These are phyloP conservation scores for Populus ilicifolia DNA, from an alignment of 345 rosid species.

Conservation along the genomic window DNA sequence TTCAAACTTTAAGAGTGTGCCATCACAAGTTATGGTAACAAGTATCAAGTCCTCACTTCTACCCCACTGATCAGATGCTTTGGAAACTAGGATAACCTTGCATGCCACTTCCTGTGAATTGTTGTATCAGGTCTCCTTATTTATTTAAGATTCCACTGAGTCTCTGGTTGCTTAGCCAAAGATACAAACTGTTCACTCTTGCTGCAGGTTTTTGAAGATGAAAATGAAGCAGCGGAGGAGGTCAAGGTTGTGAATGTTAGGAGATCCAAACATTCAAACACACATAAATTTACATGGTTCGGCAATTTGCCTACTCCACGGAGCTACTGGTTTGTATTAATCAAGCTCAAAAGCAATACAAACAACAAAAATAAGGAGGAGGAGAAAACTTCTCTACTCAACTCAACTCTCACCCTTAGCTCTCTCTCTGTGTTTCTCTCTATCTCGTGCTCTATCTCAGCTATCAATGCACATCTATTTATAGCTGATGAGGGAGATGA, in stretches of 20 bases:
- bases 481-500: too few species aligned
- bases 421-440: too few species aligned
- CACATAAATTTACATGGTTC: too few species aligned
- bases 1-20: background rate
- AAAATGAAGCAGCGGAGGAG: conserved; percentile 94
- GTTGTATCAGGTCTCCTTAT: background rate
- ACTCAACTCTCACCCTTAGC: too few species aligned
- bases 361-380: too few species aligned
- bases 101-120: background rate
- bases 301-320: too few species aligned
- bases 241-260: conserved; percentile 86
- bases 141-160: background rate
- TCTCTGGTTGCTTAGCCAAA: background rate
- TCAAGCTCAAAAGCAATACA: too few species aligned
- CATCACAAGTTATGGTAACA: background rate
- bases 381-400: too few species aligned
- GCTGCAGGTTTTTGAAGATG: conserved; percentile 83
- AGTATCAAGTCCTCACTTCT: background rate
- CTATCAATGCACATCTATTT: too few species aligned
- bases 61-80: background rate
- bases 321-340: too few species aligned
- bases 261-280: too few species aligned
- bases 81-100: background rate
- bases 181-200: background rate
- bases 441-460: too few species aligned